These are phyloP conservation scores for Lactarius sp. DNA, from an alignment of 768 basidiomycete genomes.

Conservation along the genomic window DNA sequence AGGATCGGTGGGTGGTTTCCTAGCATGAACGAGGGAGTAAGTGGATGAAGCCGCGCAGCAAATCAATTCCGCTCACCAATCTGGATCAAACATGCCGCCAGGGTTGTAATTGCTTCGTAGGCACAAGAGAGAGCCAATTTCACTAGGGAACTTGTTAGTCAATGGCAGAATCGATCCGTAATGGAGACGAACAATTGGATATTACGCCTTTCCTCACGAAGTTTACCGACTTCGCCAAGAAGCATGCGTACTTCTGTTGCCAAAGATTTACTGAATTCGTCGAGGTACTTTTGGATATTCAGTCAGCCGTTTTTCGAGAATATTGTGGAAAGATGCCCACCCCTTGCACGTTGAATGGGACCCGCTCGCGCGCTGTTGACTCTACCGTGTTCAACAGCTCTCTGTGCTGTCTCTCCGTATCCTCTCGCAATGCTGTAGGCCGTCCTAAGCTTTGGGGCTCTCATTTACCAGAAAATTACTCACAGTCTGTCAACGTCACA, in stretches of 20 bases:
- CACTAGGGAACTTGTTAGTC: conserved; percentile 40
- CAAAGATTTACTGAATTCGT: conserved; percentile 82
- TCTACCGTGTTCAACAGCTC: conserved; percentile 65
- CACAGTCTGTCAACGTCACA: conserved; percentile 51
- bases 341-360: conserved; percentile 79
- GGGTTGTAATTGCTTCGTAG: conserved; percentile 74
- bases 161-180: not conserved
- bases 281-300: conserved; percentile 54
- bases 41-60: not conserved
- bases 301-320: conserved; percentile 4
- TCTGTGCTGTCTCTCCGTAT: conserved; percentile 57
- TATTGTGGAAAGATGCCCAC: conserved; percentile 40
- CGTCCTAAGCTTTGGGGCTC: not conserved
- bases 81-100: conserved; percentile 81
- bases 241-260: conserved; percentile 81
- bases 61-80: conserved; percentile 47
- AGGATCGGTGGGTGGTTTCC: conserved; percentile 34
- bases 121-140: conserved; percentile 66
- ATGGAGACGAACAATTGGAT: conserved; percentile 68
- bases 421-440: conserved; percentile 58
- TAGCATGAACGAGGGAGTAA: conserved; percentile 39
- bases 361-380: conserved; percentile 67
- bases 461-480: conserved; percentile 26
- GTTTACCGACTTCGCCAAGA: conserved; percentile 75
- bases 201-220: conserved; percentile 72